A percentile compares a stretch with the other conserved stretches of the same genome.
phyloP scores from a whole-genome alignment of 1,284 basidiomycete species.

The Ustilago xerochloae region DNA sequence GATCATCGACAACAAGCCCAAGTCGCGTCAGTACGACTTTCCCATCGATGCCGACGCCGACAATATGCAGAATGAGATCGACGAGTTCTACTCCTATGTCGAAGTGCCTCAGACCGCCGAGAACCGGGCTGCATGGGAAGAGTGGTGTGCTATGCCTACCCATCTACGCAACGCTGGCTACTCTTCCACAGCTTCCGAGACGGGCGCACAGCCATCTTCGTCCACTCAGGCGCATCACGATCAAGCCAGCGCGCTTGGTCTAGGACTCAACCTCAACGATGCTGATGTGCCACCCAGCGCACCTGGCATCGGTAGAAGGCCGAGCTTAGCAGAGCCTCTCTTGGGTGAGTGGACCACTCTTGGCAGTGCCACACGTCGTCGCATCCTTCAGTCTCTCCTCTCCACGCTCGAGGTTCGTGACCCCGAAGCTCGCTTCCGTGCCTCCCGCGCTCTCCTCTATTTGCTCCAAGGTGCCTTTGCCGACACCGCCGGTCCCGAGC shows the following conservation, averaged over 20 bases:
- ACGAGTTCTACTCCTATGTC: conserved; percentile 98
- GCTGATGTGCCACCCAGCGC: neutral
- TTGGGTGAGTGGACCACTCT: conserved; percentile 60
- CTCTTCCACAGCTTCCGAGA: conserved; percentile 20
- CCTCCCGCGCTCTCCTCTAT: conserved; percentile 60
- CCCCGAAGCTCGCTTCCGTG: conserved; percentile 52
- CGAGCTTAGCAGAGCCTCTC: conserved; percentile 29
- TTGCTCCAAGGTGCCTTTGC: conserved; percentile 81
- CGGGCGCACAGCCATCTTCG: conserved; percentile 11
- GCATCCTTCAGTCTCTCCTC: conserved; percentile 56
- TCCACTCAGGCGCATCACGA: conserved; percentile 3
- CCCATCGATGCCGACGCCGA: conserved; percentile 78
- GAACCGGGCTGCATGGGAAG: conserved; percentile 87
- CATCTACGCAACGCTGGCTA: conserved; percentile 34
- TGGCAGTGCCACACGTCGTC: conserved; percentile 50
- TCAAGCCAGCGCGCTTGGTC: conserved; percentile 37
- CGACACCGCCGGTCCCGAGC: conserved; percentile 88
- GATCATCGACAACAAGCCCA: conserved; percentile 48
- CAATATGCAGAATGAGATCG: conserved; percentile 91
- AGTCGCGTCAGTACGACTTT: conserved; percentile 54
- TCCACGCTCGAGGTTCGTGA: conserved; percentile 61
- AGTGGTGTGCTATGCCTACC: conserved; percentile 66
- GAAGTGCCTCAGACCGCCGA: conserved; percentile 91
- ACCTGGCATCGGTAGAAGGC: conserved; percentile 11
- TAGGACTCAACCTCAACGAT: conserved; percentile 45